Percentiles rank a stretch among this genome's conserved stretches.
Evolutionary conservation across 305 asterid genomes (phyloP).

Genomic region (Fraxinus dipetala): DNA sequence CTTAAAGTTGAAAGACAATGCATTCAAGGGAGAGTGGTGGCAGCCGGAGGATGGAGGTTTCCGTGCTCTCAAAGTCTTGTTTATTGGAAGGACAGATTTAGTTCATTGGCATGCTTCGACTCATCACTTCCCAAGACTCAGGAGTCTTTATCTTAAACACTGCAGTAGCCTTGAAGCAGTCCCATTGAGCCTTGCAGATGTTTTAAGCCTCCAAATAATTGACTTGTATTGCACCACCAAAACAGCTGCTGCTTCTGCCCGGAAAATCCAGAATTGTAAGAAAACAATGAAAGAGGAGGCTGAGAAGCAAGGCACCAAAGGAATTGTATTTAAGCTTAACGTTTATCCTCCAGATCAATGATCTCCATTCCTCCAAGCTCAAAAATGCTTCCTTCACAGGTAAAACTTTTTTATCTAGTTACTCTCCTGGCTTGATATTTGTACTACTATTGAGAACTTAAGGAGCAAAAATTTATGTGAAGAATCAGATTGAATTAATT

Average conservation of each 20-base stretch:
- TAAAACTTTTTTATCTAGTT: not conserved
- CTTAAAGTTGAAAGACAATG: not conserved
- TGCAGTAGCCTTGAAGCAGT: not conserved
- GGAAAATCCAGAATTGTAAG: not conserved
- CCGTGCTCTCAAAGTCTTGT: not conserved
- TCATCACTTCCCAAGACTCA: not conserved
- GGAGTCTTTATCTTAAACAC: not conserved
- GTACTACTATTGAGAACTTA: not conserved
- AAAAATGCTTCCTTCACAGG: constrained; percentile 17
- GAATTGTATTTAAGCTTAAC: constrained; percentile 38
- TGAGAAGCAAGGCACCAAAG: not conserved
- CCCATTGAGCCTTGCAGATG: not conserved
- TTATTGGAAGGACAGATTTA: not conserved
- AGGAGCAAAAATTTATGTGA: not conserved
- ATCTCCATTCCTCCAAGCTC: constrained; percentile 19
- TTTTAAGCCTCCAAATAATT: not conserved
- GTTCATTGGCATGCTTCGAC: not conserved
- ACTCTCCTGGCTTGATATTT: not conserved
- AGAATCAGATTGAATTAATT: not conserved
- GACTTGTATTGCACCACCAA: not conserved
- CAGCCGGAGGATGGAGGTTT: not conserved
- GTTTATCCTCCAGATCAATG: constrained; percentile 44
- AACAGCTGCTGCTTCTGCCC: not conserved
- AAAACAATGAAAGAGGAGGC: not conserved
- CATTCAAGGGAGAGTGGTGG: not conserved